Evolutionary conservation across 805 yeast species (phyloP), one percentile per base, ranked within the genome.

Genomic region (Metschnikowia amazonensis): DNA sequence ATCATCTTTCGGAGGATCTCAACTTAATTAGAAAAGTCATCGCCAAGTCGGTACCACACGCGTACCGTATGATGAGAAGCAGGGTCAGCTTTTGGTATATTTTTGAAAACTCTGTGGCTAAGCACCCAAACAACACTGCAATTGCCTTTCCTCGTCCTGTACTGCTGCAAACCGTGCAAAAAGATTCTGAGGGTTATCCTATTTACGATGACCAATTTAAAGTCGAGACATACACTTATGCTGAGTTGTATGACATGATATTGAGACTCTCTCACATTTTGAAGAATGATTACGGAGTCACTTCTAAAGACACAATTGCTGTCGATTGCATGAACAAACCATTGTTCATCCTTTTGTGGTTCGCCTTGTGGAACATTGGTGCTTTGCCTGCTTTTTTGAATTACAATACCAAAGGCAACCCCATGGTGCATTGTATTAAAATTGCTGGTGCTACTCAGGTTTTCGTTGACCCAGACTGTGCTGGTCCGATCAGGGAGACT

Each of bases 351-450:
- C 74, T 89, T 44, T 60, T 86, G 33, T 87, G 96, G 95, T 74
- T 86, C 44, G 86, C 96, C 0, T 66, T 86, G 39, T 90, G 97
- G 97, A 86, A 88, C 57, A 73, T 90, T 44, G 97, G 97, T 35
- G 96, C 96, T 1, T 64, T 75, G 7, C 97, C 97, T 0, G 89
- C 96, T 0, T 85, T 92, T 56, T 68, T 92, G 57, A 90, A 90
- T 67, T 87, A 82, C 67, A 90, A 89, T 63, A 74, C 84, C 40
- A 72, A 75, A 43, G 89, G 88, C 21, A 74, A 75, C 42, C 85
- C 96, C 1, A 73, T 90, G 52, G 79, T 80, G 11, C 97, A 92
- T 66, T 87, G 96, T 51, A 69, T 92, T 56, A 79, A 78, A 51
- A 77, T 84, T 21, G 83, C 89, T n/a, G 66, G 76, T 10, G 76